Evolutionary conservation across 768 basidiomycete species (phyloP), one percentile per base, ranked within the genome.

Genomic region (Auricularia heimuer): DNA sequence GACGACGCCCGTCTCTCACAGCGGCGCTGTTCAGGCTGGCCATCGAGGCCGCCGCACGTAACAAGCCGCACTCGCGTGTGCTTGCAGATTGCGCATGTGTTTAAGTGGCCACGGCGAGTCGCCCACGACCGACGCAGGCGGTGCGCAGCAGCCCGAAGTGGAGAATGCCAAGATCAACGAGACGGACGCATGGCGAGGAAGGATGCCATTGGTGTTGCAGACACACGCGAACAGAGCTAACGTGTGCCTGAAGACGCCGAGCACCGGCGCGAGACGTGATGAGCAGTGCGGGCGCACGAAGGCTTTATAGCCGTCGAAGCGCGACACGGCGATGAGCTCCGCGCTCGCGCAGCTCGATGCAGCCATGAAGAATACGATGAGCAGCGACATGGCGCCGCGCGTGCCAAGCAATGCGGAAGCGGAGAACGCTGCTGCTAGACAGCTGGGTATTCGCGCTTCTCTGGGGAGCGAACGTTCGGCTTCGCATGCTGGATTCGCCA

Each of bases 361-460:
- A 12, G 80, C 80, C 80, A 80, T 81, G 66, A 81, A 81, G n/a
- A 79, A 76, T 1, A 81, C 79, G 14, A 82, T 71, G 1, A 82
- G 69, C 35, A 82, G 69, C 1, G 80, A 77, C 39, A 77, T 73
- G 3, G 78, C 81, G 1, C 81, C 80, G 4, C 77, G 73, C 62
- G 77, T 79, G 4, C 80, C 81, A 73, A 81, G 77, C 18, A 82
- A 73, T 2, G 79, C 79, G 8, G 72, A 75, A 0, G 80, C 81
- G 2, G 82, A 80, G 1, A 80, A 77, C 21, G 81, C 79, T 8
- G 80, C 77, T 3, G 79, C 79, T 3, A 82, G 73, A 16, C 82
- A 80, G 12, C 77, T 75, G 42, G 44, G 18, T 10, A 45, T 45
- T 45, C 18, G 44, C 44, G 44, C 11, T 18, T 45, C 44, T 1